Evolutionary conservation across 73 alveolate genomes (phyloP).

Genomic region (Symbiodinium natans): DNA sequence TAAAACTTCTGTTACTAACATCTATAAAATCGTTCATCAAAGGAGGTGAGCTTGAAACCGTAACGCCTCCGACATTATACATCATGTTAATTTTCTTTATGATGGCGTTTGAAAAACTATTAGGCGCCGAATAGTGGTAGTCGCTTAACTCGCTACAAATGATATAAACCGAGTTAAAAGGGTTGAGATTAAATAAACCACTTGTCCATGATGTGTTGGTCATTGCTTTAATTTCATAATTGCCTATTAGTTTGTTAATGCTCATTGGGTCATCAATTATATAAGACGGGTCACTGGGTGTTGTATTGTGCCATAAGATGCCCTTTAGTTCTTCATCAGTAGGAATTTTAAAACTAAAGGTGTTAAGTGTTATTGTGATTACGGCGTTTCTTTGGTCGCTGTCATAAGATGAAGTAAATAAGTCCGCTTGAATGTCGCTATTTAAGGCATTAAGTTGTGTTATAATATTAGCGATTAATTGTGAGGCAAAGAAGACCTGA

Average conservation of each 20-base stretch:
- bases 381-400: neutral
- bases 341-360: neutral
- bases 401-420: neutral
- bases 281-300: neutral
- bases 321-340: neutral
- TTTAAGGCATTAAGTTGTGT: neutral
- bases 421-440: neutral
- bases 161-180: neutral
- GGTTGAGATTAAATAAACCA: neutral
- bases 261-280: neutral
- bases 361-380: neutral
- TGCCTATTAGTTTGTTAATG: neutral
- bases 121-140: neutral
- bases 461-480: neutral
- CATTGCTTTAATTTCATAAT: neutral
- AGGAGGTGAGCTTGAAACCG: neutral
- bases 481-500: neutral
- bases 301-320: neutral
- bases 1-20: too few species aligned
- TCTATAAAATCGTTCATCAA: neutral
- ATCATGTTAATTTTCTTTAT: neutral
- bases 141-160: neutral
- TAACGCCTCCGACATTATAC: neutral
- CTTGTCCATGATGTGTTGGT: neutral
- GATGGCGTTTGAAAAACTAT: too few species aligned